phyloP scores from a whole-genome alignment of 768 basidiomycete species.

The Mycena floridula region DNA sequence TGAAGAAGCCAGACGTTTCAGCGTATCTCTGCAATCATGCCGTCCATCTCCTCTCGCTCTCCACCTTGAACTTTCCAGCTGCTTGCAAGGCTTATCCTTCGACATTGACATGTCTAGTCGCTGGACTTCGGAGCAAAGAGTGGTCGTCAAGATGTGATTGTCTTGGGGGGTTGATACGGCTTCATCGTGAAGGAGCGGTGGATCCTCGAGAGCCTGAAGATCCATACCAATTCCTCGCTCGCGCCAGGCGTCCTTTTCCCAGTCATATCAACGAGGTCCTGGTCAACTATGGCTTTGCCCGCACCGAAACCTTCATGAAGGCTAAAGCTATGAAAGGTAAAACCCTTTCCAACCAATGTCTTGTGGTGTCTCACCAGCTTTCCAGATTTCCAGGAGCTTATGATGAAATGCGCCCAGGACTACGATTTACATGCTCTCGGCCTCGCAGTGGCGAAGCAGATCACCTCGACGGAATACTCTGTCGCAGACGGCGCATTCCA shows the following conservation, averaged over 20 bases:
- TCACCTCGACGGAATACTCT: slow-evolving; percentile 56
- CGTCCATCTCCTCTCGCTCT: slow-evolving; percentile 34
- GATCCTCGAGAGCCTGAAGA: slow-evolving; percentile 41
- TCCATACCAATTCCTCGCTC: slow-evolving; percentile 38
- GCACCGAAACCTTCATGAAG: slow-evolving; percentile 42
- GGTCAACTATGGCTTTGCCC: slow-evolving; percentile 38
- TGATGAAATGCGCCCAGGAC: slow-evolving; percentile 43
- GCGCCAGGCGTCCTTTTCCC: slow-evolving; percentile 38
- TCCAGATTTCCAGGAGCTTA: slow-evolving; percentile 43
- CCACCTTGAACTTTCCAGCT: slow-evolving; percentile 37
- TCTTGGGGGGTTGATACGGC: slow-evolving; percentile 46
- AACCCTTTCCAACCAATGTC: not conserved
- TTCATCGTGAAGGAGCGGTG: slow-evolving; percentile 38
- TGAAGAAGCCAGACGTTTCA: slow-evolving; percentile 37
- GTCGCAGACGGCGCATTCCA: slow-evolving; percentile 53
- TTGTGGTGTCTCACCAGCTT: not conserved
- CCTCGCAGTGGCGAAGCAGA: slow-evolving; percentile 38
- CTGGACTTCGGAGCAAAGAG: slow-evolving; percentile 49
- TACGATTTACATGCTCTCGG: slow-evolving; percentile 48
- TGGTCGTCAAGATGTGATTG: slow-evolving; percentile 45
- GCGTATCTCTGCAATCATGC: slow-evolving; percentile 46
- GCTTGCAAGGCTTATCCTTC: slow-evolving; percentile 38
- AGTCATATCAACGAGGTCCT: slow-evolving; percentile 38
- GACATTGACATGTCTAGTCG: slow-evolving; percentile 45
- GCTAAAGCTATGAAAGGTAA: slow-evolving; percentile 13